Percentiles rank a stretch among this genome's conserved stretches.
These are phyloP conservation scores for Tremella fuciformis DNA, from an alignment of 768 basidiomycete species.

Conservation along the genomic window DNA sequence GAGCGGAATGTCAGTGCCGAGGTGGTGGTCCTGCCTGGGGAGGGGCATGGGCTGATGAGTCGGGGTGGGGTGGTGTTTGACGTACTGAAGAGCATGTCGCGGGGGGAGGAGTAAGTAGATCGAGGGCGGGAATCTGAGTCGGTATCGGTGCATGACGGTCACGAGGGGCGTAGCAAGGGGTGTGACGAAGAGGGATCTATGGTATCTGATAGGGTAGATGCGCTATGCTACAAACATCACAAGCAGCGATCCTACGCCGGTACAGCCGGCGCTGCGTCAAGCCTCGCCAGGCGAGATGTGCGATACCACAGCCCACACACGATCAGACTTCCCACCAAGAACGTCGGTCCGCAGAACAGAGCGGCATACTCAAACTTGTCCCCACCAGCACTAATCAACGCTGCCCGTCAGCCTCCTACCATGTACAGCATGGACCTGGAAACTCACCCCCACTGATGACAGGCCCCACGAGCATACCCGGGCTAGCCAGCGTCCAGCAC, in stretches of 20 bases:
- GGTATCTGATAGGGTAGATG: too few species aligned
- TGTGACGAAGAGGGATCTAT: too few species aligned
- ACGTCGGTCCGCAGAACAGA: constrained; percentile 34
- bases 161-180: too few species aligned
- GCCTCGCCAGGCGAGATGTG: constrained; percentile 8
- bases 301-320: neutral
- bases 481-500: constrained; percentile 38
- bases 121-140: neutral
- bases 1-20: constrained; percentile 73
- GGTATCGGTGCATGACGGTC: too few species aligned
- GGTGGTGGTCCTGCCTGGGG: constrained; percentile 78
- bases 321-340: constrained; percentile 20
- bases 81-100: constrained; percentile 46
- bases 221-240: too few species aligned
- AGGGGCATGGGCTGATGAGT: constrained; percentile 92
- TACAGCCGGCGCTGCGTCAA: constrained; percentile 22
- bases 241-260: too few species aligned
- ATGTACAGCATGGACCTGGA: too few species aligned
- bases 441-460: constrained; percentile 41
- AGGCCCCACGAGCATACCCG: constrained; percentile 40
- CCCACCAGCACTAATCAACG: constrained; percentile 13
- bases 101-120: constrained; percentile 16
- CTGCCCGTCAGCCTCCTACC: constrained; percentile 14
- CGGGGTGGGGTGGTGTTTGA: constrained; percentile 56
- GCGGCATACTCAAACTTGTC: constrained; percentile 31